Base-by-base conservation (phyloP, 306 rosid species). In the Lotus japonicus region DNA sequence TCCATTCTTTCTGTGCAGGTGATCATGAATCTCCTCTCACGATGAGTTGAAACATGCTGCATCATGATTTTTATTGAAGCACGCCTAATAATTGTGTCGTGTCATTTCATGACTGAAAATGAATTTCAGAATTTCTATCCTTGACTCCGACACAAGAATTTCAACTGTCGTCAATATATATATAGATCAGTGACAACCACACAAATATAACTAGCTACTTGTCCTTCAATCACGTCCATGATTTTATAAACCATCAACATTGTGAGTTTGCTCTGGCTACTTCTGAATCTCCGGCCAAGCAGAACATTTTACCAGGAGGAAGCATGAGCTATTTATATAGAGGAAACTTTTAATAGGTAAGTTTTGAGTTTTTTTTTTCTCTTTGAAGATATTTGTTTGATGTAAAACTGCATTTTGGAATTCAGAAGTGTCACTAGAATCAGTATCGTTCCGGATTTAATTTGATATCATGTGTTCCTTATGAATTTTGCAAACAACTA, bases 81-180 rank as follows among this genome's bases (percentile, higher is more conserved):
- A 88, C 81, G 91, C 92, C 79, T 84, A 78, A 86, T 88, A 35
- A 84, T 84, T 83, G 33, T 84, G 88, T 80, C 86, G 62, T 59
- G 55, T 8, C 42, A 8, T 36, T n/a, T n/a, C n/a, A n/a, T n/a
- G n/a, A n/a, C n/a, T n/a, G n/a, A n/a, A 21, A 21, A 21, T 21
- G 26, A 21, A 21, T 21, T 74, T 76, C 48, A n/a, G n/a, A 10
- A 73, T 18, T 74, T 76, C 48, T 67, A 81, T 71, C 73, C 84
- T 80, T 82, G 70, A 73, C 77, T 83, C 79, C 77, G 65, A 84
- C 88, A 73, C 86, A 80, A 68, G 68, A 63, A 17, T 36, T 60
- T 18, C 67, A 64, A 42, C 23, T 50, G 21, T 38, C 73, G 64
- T 72, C 79, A 72, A 62, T 60, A 38, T 68, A 5, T 1, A n/a